These are phyloP conservation scores for Haplosporangium sp. DNA, from an alignment of 371 early-diverging fungal genomes.

Conservation along the genomic window DNA sequence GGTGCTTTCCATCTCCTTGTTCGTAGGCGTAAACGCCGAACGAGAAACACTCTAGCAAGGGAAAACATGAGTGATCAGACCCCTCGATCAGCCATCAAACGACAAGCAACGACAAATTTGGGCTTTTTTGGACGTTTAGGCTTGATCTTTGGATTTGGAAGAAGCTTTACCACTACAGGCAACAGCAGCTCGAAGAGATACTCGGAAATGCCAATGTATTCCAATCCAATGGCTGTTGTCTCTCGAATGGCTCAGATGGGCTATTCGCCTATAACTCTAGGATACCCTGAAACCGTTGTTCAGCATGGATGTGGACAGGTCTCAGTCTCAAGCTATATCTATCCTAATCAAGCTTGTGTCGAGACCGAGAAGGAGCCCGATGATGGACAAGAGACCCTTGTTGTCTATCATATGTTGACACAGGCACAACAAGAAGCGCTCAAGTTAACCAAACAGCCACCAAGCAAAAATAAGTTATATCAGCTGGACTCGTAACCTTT, in stretches of 20 bases:
- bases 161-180: background rate
- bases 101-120: slow-evolving; percentile 13
- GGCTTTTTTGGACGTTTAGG: slow-evolving; percentile 25
- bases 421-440: slow-evolving; percentile 54
- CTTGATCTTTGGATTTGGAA: slow-evolving; percentile 18
- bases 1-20: slow-evolving; percentile 35
- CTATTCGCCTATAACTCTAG: slow-evolving; percentile 43
- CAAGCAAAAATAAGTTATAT: slow-evolving; percentile 30
- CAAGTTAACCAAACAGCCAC: slow-evolving; percentile 37
- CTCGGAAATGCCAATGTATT: slow-evolving; percentile 49
- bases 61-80: slow-evolving; percentile 41
- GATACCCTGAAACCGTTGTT: slow-evolving; percentile 46
- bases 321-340: slow-evolving; percentile 44
- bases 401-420: slow-evolving; percentile 47
- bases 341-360: slow-evolving; percentile 55
- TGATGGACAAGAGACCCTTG: slow-evolving; percentile 44
- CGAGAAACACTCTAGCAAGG: slow-evolving; percentile 44
- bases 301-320: slow-evolving; percentile 51
- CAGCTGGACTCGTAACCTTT: slow-evolving; percentile 27
- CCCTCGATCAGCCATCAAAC: slow-evolving; percentile 34
- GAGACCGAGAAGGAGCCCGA: slow-evolving; percentile 47
- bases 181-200: slow-evolving; percentile 27
- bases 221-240: slow-evolving; percentile 36
- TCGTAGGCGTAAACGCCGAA: slow-evolving; percentile 42
- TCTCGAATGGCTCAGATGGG: slow-evolving; percentile 47